Conservation (phyloP, 1,284 basidiomycete species). For the Heterobasidion occidentale region DNA sequence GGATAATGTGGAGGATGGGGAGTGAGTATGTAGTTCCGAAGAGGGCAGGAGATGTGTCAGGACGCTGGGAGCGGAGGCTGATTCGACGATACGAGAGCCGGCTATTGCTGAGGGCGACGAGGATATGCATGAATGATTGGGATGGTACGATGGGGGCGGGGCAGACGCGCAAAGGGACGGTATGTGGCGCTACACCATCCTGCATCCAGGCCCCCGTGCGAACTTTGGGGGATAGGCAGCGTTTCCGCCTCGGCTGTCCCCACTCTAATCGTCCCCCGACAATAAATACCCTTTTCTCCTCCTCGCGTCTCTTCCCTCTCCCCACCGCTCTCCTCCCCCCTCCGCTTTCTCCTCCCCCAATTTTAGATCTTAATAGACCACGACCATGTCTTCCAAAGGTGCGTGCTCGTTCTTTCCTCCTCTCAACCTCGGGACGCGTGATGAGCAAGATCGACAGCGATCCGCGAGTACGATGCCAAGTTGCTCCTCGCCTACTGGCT, state of each 20-base stretch:
- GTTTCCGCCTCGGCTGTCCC: neutral
- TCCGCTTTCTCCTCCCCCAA: neutral
- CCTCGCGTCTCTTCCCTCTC: neutral
- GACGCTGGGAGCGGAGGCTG: conserved; percentile 2
- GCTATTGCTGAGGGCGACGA: neutral
- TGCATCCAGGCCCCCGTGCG: conserved; percentile 7
- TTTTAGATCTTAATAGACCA: conserved; percentile 6
- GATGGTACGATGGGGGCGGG: neutral
- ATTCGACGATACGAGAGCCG: conserved; percentile 1
- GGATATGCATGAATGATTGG: neutral
- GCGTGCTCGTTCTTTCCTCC: neutral
- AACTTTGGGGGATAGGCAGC: conserved; percentile 9
- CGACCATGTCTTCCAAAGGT: conserved; percentile 23
- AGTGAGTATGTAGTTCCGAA: neutral
- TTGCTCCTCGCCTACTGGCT: conserved; percentile 93
- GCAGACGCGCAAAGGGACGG: neutral
- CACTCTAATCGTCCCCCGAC: neutral
- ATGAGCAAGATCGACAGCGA: conserved; percentile 43
- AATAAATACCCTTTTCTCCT: neutral
- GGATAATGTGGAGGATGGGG: neutral
- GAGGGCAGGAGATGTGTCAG: neutral
- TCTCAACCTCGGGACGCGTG: neutral
- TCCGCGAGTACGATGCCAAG: conserved; percentile 94
- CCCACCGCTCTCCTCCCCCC: neutral
- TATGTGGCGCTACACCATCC: neutral